These are phyloP conservation scores for Xylariales sp. DNA, from an alignment of 2,329 filamentous ascomycete genomes.

Conservation along the genomic window DNA sequence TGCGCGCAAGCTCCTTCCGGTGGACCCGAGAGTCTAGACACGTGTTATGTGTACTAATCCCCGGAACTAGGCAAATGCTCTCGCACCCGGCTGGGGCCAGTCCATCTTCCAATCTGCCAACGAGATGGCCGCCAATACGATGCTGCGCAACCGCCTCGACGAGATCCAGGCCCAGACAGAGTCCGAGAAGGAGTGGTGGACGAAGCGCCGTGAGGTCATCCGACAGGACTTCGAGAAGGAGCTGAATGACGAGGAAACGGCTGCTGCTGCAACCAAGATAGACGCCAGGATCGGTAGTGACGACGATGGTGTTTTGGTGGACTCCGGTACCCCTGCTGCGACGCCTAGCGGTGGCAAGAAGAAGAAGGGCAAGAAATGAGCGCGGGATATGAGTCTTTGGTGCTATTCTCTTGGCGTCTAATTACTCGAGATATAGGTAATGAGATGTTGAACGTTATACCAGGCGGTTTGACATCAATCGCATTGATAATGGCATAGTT, in stretches of 20 bases:
- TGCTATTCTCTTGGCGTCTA: neutral
- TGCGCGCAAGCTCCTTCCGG: neutral
- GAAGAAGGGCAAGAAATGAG: constrained; percentile 62
- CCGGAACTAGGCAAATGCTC: constrained; percentile 93
- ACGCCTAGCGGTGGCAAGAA: constrained; percentile 33
- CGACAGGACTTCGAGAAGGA: constrained; percentile 79
- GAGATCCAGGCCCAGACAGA: constrained; percentile 69
- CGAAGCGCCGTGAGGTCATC: constrained; percentile 70
- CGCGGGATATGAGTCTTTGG: neutral
- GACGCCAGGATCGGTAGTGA: constrained; percentile 47
- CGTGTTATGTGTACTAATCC: neutral
- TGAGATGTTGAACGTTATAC: too few species aligned
- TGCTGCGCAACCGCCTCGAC: constrained; percentile 68
- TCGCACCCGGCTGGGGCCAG: constrained; percentile 84
- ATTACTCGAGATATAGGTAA: neutral
- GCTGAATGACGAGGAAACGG: constrained; percentile 59
- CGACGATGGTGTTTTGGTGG: constrained; percentile 75
- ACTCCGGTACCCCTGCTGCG: constrained; percentile 39
- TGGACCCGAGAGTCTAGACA: constrained; percentile 5
- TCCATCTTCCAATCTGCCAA: constrained; percentile 96
- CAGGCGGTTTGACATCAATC: too few species aligned
- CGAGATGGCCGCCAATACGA: constrained; percentile 84
- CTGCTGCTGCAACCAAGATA: constrained; percentile 28
- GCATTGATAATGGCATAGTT: neutral
- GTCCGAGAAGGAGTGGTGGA: constrained; percentile 88